Evolutionary conservation across 2,329 filamentous ascomycete genomes (phyloP).

Genomic region (Dactylellina parvicollis): DNA sequence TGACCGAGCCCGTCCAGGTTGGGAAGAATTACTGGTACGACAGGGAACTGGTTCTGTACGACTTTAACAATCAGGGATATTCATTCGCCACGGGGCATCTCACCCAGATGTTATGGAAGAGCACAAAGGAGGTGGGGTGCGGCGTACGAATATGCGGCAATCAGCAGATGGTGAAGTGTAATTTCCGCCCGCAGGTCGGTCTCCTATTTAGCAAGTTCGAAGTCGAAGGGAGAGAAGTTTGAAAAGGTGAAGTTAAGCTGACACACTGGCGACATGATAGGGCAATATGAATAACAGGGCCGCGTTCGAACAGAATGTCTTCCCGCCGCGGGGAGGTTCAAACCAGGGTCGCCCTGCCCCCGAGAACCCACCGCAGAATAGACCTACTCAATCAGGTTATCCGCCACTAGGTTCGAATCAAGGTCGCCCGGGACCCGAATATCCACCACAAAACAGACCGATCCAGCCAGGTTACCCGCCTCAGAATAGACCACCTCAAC

Average conservation of each 20-base stretch:
- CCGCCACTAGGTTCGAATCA: no score
- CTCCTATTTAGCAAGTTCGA: neutral
- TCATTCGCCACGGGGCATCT: slow-evolving; percentile 28
- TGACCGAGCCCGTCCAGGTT: slow-evolving; percentile 7
- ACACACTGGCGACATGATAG: neutral
- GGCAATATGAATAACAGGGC: slow-evolving; percentile 14
- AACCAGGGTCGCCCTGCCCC: no score
- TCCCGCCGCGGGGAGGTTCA: no score
- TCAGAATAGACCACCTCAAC: no score
- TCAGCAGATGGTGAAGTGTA: slow-evolving; percentile 34
- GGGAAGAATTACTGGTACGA: slow-evolving; percentile 31
- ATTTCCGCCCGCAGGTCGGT: slow-evolving; percentile 20
- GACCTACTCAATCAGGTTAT: no score
- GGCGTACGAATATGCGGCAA: slow-evolving; percentile 9
- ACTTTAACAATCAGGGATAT: slow-evolving; percentile 26
- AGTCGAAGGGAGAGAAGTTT: no score
- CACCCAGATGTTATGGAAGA: slow-evolving; percentile 46
- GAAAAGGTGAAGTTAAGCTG: neutral
- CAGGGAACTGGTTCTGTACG: slow-evolving; percentile 23
- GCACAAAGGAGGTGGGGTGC: slow-evolving; percentile 32
- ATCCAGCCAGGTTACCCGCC: no score
- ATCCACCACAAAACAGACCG: no score
- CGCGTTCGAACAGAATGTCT: slow-evolving; percentile 9
- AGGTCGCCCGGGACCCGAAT: no score
- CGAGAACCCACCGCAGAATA: no score